These are phyloP conservation scores for Aspergillus melleus DNA, from an alignment of 2,329 filamentous ascomycete species.

Conservation along the genomic window DNA sequence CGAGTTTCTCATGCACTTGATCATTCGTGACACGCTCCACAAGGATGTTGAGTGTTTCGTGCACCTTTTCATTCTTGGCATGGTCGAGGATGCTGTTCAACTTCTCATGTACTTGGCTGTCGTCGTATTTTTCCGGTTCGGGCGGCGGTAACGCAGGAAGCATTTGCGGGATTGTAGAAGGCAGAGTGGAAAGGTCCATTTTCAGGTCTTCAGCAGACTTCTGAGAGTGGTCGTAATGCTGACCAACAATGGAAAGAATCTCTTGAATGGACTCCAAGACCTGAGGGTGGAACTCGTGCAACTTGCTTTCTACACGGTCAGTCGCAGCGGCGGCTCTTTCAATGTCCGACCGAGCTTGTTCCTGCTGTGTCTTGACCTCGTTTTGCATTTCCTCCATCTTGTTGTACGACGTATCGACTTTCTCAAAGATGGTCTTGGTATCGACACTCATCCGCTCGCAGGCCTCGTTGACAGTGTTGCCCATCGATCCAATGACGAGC, in stretches of 20 bases:
- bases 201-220: conserved; percentile 63
- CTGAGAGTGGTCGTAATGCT: conserved; percentile 88
- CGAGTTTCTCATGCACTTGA: conserved; percentile 60
- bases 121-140: conserved; percentile 63
- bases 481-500: conserved; percentile 79
- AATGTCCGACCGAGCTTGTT: conserved; percentile 78
- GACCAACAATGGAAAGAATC: conserved; percentile 75
- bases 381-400: conserved; percentile 73
- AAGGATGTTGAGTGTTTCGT: conserved; percentile 57
- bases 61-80: conserved; percentile 52
- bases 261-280: conserved; percentile 84
- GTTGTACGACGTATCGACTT: conserved; percentile 74
- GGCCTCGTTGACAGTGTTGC: conserved; percentile 75
- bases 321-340: conserved; percentile 72
- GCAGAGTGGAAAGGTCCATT: conserved; percentile 52
- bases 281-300: conserved; percentile 82
- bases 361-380: conserved; percentile 75
- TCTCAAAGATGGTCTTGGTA: conserved; percentile 79
- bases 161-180: conserved; percentile 56
- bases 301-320: conserved; percentile 72
- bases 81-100: conserved; percentile 49
- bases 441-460: conserved; percentile 85
- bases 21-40: conserved; percentile 51
- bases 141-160: conserved; percentile 52
- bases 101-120: conserved; percentile 59